These are phyloP conservation scores for Phaseolus coccineus DNA, from an alignment of 331 rosid species.

Conservation along the genomic window DNA sequence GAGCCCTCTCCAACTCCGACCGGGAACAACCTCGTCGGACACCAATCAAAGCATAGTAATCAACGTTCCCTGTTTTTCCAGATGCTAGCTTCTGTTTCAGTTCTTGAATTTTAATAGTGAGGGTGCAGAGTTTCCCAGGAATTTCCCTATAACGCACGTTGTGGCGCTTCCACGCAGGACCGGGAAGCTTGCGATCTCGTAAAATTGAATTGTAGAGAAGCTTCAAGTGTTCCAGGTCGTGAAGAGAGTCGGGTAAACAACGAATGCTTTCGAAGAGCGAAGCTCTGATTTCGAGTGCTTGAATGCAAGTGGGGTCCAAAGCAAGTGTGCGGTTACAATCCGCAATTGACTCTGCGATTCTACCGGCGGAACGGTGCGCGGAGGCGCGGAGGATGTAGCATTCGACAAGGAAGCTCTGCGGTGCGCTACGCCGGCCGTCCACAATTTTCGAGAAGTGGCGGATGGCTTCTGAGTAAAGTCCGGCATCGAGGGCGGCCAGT, in stretches of 20 bases:
- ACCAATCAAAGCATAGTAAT: constrained; percentile 81
- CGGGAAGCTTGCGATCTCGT: constrained; percentile 83
- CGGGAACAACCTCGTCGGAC: constrained; percentile 88
- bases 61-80: constrained; percentile 75
- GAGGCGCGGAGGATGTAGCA: constrained; percentile 88
- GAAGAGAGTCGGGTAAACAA: constrained; percentile 86
- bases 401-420: constrained; percentile 89
- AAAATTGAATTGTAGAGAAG: constrained; percentile 86
- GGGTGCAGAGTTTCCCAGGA: constrained; percentile 79
- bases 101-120: constrained; percentile 67
- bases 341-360: constrained; percentile 87
- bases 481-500: constrained; percentile 84
- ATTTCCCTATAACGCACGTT: constrained; percentile 81
- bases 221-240: constrained; percentile 88
- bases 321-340: constrained; percentile 90
- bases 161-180: constrained; percentile 92
- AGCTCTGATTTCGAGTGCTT: constrained; percentile 89
- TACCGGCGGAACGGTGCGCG: constrained; percentile 68
- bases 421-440: constrained; percentile 90
- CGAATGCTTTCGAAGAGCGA: constrained; percentile 75
- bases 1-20: constrained; percentile 87
- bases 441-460: constrained; percentile 91
- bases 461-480: constrained; percentile 85
- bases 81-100: constrained; percentile 76
- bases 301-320: constrained; percentile 77